Evolutionary conservation across 2,329 filamentous ascomycete species (phyloP), one percentile per base, ranked within the genome.

Genomic region (Apiospora marii): DNA sequence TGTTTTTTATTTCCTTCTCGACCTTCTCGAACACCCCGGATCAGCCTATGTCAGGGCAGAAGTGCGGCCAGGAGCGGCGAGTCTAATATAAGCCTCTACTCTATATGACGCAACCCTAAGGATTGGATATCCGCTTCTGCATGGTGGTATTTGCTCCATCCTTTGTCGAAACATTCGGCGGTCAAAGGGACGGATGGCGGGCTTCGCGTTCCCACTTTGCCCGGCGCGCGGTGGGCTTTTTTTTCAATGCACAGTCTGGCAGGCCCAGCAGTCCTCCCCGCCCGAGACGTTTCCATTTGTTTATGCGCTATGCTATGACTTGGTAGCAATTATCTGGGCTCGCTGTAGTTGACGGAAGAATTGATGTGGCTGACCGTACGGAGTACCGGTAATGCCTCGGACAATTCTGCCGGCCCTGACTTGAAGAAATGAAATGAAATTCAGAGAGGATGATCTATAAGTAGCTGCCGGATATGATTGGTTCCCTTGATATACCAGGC

Each of bases 201-300:
- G 34, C 58, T 64, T 64, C 30, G n/a, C 34, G 58, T 64, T 37
- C 58, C 58, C 58, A 64, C 58, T 64, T 64, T 64, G 58, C 6
- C 58, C 6, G 51, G 13, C 24, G 34, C 19, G 19, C 27, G 16
- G 53, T 41, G 58, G 58, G 58, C 30, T 64, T 64, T 37, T 37
- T 37, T 41, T 64, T 41, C 58, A 64, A 64, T 64, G 58, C 58
- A 61, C 53, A 61, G 53, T 61, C 30, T 61, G 53, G 53, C 53
- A n/a, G 53, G 30, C 30, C 53, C 34, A 30, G 22, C 53, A 37
- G 30, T 61, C 53, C 53, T 34, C 34, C 53, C 53, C 53, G 53
- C 53, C 53, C 53, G 53, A 61, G 58, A 64, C 58, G 58, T 64
- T 64, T 64, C 58, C 58, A 37, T 64, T 64, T 41, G 34, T 64